Base-by-base conservation (phyloP, 164 flowering plant species). In the Liriodendron chinense region DNA sequence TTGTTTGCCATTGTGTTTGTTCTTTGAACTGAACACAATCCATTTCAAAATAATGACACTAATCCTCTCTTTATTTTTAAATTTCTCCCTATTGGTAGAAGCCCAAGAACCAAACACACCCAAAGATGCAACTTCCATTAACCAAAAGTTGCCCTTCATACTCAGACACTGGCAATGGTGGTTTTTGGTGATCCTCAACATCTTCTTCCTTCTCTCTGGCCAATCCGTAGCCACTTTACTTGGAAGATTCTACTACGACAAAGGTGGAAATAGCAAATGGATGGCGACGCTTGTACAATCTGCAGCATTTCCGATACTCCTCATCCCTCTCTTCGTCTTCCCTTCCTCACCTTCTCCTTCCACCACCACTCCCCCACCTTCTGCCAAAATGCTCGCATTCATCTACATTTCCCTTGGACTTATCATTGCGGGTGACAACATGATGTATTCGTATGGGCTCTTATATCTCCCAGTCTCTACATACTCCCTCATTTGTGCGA, bases 201-300 rank as follows among this genome's bases (percentile, higher is more conserved):
- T 77, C 1, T 0, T 77, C 63, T 77, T 83, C 16, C 65, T 87
- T 57, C 76, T 89, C 63, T 8, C 65, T 12, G 80, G 84, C 7
- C 80, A 79, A 69, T 16, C 81, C 18, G 50, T 67, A 0, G 81
- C 77, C 34, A 77, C 71, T 69, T 80, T 83, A 7, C 71, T 83
- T 10, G 82, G 83, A 8, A 73, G 83, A 25, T 70, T 83, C 59
- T 83, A 83, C 67, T 83, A 57, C 18, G 78, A 78, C 72, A 70
- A 76, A 69, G 83, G 83, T 8, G 85, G 83, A 34, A 83, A 76
- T n/a, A 80, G 83, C 66, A 80, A 74, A 74, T 80, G 85, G 85
- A 70, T 83, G 76, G 78, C 82, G 0, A 83, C 85, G 1, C 70
- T 83, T 22, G 82, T 82, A 67, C 82, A 82, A 70, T 23, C 78